A percentile compares a stretch with the other conserved stretches of the same genome.
Evolutionary conservation across 1,139 yeast genomes (phyloP).

Genomic region (Sugiyamaella grinbergsii): DNA sequence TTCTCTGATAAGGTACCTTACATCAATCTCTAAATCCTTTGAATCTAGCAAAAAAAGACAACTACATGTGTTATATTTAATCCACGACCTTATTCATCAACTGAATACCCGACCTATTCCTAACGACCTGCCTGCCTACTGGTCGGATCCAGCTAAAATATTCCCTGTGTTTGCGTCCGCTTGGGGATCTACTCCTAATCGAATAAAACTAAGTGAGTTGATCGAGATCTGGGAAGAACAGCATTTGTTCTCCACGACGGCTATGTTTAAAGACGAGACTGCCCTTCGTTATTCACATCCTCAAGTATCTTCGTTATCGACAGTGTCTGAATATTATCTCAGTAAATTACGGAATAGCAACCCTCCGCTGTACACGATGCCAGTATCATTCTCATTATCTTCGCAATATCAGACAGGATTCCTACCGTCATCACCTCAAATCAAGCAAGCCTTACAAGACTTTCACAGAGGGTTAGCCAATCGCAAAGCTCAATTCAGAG

Average conservation of each 20-base stretch:
- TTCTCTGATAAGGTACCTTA: slow-evolving; percentile 24
- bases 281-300: neutral
- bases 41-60: slow-evolving; percentile 20
- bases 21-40: slow-evolving; percentile 16
- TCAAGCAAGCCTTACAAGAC: slow-evolving; percentile 23
- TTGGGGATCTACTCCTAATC: slow-evolving; percentile 16
- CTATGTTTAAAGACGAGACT: slow-evolving; percentile 12
- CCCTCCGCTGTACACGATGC: slow-evolving; percentile 4
- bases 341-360: neutral
- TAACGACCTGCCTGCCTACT: too few relatives aligned
- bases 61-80: slow-evolving; percentile 23
- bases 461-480: slow-evolving; percentile 20
- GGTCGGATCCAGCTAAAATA: neutral
- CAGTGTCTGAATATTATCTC: slow-evolving; percentile 5
- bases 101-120: slow-evolving; percentile 5
- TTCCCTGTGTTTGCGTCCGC: slow-evolving; percentile 20
- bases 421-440: slow-evolving; percentile 19
- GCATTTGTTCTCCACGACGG: slow-evolving; percentile 5
- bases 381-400: slow-evolving; percentile 12
- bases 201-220: slow-evolving; percentile 22
- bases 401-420: slow-evolving; percentile 8
- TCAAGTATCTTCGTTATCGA: neutral
- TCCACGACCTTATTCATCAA: slow-evolving; percentile 20
- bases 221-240: slow-evolving; percentile 26
- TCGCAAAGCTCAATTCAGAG: slow-evolving; percentile 9